Percentiles rank a stretch among this genome's conserved stretches.
phyloP scores from a whole-genome alignment of 148 eudicot species.

The Tetragonia tetragonoides region DNA sequence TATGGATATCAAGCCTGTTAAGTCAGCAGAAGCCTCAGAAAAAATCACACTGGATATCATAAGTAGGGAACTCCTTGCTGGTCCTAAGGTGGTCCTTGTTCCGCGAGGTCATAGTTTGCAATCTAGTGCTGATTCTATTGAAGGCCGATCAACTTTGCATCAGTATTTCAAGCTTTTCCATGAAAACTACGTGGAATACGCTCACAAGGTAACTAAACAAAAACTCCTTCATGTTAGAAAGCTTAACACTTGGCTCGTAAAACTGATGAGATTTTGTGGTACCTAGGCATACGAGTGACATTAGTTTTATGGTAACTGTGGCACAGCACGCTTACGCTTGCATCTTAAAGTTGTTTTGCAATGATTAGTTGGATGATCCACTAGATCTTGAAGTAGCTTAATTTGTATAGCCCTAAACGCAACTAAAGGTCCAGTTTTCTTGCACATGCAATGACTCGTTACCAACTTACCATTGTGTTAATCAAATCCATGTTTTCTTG shows the following conservation, averaged over 20 bases:
- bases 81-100: conserved; percentile 72
- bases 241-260: neutral
- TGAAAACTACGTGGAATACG: conserved; percentile 93
- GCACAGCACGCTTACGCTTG: too few relatives aligned
- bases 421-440: too few relatives aligned
- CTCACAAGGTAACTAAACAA: conserved; percentile 43
- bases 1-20: conserved; percentile 31
- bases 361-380: too few relatives aligned
- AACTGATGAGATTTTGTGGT: neutral
- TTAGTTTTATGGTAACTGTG: too few relatives aligned
- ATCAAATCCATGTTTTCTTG: too few relatives aligned
- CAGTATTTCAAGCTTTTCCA: conserved; percentile 89
- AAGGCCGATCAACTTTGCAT: conserved; percentile 86
- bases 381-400: too few relatives aligned
- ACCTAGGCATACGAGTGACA: neutral
- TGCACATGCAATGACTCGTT: too few relatives aligned
- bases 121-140: conserved; percentile 83
- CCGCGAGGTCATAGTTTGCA: conserved; percentile 62
- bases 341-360: too few relatives aligned
- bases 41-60: conserved; percentile 51
- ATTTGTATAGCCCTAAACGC: too few relatives aligned
- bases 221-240: conserved; percentile 5
- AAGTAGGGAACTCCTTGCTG: conserved; percentile 84
- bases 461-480: too few relatives aligned
- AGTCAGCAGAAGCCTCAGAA: conserved; percentile 39